A percentile compares a stretch with the other conserved stretches of the same genome.
Evolutionary conservation across 805 yeast species (phyloP).

Genomic region (Yarrowia osloensis): DNA sequence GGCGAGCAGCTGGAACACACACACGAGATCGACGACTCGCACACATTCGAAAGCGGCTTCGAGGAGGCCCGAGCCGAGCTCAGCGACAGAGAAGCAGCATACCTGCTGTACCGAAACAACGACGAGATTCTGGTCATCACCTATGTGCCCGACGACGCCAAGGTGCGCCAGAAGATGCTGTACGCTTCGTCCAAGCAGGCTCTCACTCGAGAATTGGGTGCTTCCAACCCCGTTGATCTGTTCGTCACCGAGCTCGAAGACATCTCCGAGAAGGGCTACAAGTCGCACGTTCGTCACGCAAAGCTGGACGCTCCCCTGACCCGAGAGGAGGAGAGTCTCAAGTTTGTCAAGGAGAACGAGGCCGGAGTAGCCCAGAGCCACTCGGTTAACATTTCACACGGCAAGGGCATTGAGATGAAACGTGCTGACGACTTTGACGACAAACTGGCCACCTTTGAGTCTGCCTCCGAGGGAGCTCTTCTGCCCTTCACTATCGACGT

Average conservation of each 20-base stretch:
- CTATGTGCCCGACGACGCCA: conserved; percentile 83
- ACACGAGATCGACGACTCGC: conserved; percentile 39
- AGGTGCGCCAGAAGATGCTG: conserved; percentile 83
- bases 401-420: conserved; percentile 8
- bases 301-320: conserved; percentile 53
- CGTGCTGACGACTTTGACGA: conserved; percentile 14
- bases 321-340: conserved; percentile 57
- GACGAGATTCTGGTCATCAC: conserved; percentile 54
- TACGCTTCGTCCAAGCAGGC: conserved; percentile 89
- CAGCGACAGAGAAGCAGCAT: conserved; percentile 49
- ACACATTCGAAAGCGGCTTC: conserved; percentile 45
- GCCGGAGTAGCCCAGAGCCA: conserved; percentile 16
- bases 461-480: conserved; percentile 17
- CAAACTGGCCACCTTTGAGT: not conserved
- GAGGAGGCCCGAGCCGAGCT: conserved; percentile 42
- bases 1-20: conserved; percentile 37
- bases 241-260: conserved; percentile 62
- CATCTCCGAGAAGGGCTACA: conserved; percentile 53
- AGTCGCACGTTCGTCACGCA: conserved; percentile 45
- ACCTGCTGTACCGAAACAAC: conserved; percentile 49
- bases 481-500: conserved; percentile 21
- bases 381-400: conserved; percentile 12
- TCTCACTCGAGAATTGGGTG: conserved; percentile 72
- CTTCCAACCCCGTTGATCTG: conserved; percentile 51
- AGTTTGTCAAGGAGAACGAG: conserved; percentile 36